phyloP scores from a whole-genome alignment of 148 eudicot genomes.

The Chenopodium album region DNA sequence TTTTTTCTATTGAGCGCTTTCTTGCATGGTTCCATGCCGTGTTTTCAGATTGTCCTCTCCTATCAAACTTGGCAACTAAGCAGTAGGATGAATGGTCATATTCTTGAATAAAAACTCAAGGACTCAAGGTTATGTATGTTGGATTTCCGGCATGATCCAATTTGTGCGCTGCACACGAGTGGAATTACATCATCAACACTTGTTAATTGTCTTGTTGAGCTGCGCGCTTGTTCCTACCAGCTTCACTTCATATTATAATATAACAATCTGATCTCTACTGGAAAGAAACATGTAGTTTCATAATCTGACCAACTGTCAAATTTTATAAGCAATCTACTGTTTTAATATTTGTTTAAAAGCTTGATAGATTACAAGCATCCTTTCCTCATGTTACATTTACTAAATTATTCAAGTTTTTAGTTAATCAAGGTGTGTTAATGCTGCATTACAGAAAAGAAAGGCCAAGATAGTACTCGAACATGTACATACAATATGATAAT shows the following conservation, averaged over 20 bases:
- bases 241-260: too few species aligned
- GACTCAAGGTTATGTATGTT: neutral
- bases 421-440: neutral
- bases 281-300: neutral
- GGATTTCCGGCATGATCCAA: conserved; percentile 24
- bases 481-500: neutral
- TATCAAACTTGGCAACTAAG: neutral
- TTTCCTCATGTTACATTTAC: neutral
- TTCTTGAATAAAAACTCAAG: neutral
- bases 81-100: neutral
- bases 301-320: neutral
- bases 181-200: conserved; percentile 3
- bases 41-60: conserved; percentile 18
- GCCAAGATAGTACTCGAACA: neutral
- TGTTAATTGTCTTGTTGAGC: neutral
- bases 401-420: neutral
- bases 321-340: neutral
- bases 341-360: neutral
- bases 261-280: too few species aligned
- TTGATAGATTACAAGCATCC: neutral
- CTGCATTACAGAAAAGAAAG: neutral
- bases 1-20: neutral
- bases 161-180: conserved; percentile 20
- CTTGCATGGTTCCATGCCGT: conserved; percentile 3
- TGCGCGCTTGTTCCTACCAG: neutral